phyloP scores from a whole-genome alignment of 164 flowering plant species.

The Euptelea pleiosperma region DNA sequence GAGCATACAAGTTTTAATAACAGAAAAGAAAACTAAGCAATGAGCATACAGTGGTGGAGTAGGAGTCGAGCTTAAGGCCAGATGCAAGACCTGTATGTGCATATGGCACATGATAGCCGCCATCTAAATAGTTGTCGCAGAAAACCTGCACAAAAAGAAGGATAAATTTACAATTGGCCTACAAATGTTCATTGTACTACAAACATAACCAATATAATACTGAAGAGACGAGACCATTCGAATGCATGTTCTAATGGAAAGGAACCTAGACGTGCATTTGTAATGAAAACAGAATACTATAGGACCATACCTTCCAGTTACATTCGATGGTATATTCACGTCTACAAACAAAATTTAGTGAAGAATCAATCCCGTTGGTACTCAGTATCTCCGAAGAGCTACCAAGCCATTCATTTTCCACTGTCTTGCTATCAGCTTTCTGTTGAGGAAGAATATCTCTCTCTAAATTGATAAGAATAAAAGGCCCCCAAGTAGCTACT shows the following conservation, averaged over 20 bases:
- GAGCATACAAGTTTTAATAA: not conserved
- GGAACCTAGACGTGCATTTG: not conserved
- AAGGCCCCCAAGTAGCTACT: conserved; percentile 85
- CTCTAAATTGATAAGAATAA: conserved; percentile 64
- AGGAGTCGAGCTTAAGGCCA: conserved; percentile 75
- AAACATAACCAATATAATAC: not conserved
- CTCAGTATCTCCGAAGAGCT: conserved; percentile 54
- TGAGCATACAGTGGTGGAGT: conserved; percentile 60
- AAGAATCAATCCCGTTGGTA: conserved; percentile 51
- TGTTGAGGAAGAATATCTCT: conserved; percentile 19
- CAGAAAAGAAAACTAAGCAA: conserved; percentile 3
- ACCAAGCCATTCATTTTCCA: conserved; percentile 82
- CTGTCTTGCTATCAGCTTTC: conserved; percentile 23
- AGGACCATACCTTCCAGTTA: conserved; percentile 82
- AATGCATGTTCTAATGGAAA: not conserved
- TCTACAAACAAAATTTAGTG: conserved; percentile 65
- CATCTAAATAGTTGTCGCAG: conserved; percentile 92
- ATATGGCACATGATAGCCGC: conserved; percentile 93
- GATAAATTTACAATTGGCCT: too few relatives aligned
- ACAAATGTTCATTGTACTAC: not conserved
- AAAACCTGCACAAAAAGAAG: conserved; percentile 51
- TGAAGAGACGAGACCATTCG: not conserved
- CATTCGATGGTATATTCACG: conserved; percentile 82
- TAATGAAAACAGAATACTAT: not conserved
- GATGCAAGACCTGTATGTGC: conserved; percentile 89